phyloP scores from a whole-genome alignment of 805 yeast genomes.

The Zygotorulaspora danielsina region DNA sequence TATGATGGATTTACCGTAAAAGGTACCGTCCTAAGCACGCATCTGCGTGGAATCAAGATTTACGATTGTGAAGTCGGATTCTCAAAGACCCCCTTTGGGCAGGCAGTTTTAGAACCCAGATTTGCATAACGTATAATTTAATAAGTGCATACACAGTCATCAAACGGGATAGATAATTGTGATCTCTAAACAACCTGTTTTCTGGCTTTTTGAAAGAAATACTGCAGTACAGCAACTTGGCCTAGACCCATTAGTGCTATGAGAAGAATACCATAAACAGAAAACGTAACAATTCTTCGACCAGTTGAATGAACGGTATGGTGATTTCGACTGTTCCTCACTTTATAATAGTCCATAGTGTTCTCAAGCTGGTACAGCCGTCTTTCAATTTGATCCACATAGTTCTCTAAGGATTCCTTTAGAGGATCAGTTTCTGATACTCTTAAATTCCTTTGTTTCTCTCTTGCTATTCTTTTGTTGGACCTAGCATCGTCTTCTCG shows the following conservation, averaged over 20 bases:
- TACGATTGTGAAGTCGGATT: constrained; percentile 54
- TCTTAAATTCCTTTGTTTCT: constrained; percentile 18
- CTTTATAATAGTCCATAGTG: constrained; percentile 74
- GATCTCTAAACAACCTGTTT: constrained; percentile 52
- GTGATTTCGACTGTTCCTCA: constrained; percentile 89
- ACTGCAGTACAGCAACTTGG: constrained; percentile 65
- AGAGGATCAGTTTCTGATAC: constrained; percentile 19
- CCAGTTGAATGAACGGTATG: constrained; percentile 65
- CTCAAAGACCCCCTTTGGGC: constrained; percentile 54
- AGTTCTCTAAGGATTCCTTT: constrained; percentile 30
- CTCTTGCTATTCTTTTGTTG: constrained; percentile 45
- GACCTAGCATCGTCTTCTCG: constrained; percentile 51
- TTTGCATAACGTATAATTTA: constrained; percentile 9
- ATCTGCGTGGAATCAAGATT: constrained; percentile 69
- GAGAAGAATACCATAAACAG: constrained; percentile 58
- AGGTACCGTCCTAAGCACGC: constrained; percentile 77
- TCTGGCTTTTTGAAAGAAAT: constrained; percentile 68
- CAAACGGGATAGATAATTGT: no score
- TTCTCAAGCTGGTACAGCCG: constrained; percentile 55
- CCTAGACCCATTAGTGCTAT: constrained; percentile 66
- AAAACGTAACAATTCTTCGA: constrained; percentile 57
- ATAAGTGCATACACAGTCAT: background rate
- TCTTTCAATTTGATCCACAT: constrained; percentile 54
- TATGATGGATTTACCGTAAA: constrained; percentile 64
- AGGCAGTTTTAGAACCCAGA: constrained; percentile 58